Base-by-base conservation (phyloP, 306 rosid genomes). In the Glycyrrhiza uralensis region DNA sequence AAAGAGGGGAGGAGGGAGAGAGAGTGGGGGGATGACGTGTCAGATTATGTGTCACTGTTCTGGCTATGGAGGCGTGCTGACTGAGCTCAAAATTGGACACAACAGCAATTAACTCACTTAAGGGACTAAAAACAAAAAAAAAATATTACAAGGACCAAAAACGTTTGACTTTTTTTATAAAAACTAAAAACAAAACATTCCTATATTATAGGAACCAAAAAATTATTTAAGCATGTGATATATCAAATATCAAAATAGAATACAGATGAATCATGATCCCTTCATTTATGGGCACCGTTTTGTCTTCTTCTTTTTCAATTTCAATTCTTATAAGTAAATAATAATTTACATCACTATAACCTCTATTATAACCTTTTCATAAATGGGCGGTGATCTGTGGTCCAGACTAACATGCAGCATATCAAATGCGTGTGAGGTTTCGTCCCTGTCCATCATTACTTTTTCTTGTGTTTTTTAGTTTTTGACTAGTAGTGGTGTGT, bases 321-420 rank as follows among this genome's bases (percentile, higher is more conserved):
- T 7, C 8, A 10, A 39, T 12, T 41, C n/a, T n/a, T n/a, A n/a
- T n/a, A n/a, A n/a, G 15, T 41, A 12, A 41, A 39, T 39, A 33
- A 50, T 26, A 49, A 33, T 5, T 32, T 68, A 17, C 9, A 23
- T 70, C 5, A 54, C 29, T 15, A 36, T 54, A 26, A 14, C 36
- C 12, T 51, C 45, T 14, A 68, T 41, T 18, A 42, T 50, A 45
- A 12, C 54, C 4, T 11, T 32, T 28, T 35, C 18, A 58, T 19
- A 8, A 60, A 58, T 15, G 59, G 42, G 15, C 17, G 33, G 41
- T 24, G n/a, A n/a, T 45, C 22, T 77, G 82, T 64, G 87, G 80
- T 76, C 87, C 75, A 55, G 1, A 77, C 22, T 19, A 29, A 12
- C 54, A 52, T 52, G 60, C 73, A 56, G 13, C 6, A 69, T 2